These are phyloP conservation scores for Geum urbanum DNA, from an alignment of 306 rosid species.

Conservation along the genomic window DNA sequence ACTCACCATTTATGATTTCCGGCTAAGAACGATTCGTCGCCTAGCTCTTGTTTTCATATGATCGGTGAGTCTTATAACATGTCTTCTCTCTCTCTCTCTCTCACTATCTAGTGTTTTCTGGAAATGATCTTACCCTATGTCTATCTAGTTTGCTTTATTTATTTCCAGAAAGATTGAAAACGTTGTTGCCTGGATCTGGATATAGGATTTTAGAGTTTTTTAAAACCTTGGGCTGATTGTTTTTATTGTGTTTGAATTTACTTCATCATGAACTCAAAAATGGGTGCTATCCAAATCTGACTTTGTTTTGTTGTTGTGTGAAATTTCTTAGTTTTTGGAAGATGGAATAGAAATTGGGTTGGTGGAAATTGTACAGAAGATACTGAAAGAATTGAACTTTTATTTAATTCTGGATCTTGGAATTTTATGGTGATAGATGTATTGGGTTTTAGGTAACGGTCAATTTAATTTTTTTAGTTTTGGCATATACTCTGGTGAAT, in stretches of 20 bases:
- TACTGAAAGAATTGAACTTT: constrained; percentile 9
- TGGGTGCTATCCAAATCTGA: constrained; percentile 20
- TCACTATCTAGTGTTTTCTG: background rate
- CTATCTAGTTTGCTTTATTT: constrained; percentile 3
- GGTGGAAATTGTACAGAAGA: background rate
- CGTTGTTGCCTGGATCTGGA: constrained; percentile 25
- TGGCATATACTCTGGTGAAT: background rate
- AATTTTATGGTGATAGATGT: constrained; percentile 29
- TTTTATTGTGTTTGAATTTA: constrained; percentile 9
- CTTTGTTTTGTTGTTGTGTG: background rate
- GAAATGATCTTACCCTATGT: constrained; percentile 10
- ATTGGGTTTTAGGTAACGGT: constrained; percentile 19
- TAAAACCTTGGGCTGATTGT: background rate
- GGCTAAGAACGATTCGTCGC: constrained; percentile 9
- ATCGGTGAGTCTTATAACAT: constrained; percentile 47
- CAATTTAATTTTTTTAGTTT: constrained; percentile 18
- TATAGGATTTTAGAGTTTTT: background rate
- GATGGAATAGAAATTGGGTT: background rate
- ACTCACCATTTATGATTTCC: constrained; percentile 18
- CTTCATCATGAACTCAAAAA: background rate
- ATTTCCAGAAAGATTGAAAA: background rate
- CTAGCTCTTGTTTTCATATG: constrained; percentile 19
- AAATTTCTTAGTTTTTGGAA: background rate
- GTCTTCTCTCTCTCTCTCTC: background rate
- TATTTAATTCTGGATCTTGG: constrained; percentile 21